These are phyloP conservation scores for Eucalyptus erythrocorys DNA, from an alignment of 345 rosid genomes.

Conservation along the genomic window DNA sequence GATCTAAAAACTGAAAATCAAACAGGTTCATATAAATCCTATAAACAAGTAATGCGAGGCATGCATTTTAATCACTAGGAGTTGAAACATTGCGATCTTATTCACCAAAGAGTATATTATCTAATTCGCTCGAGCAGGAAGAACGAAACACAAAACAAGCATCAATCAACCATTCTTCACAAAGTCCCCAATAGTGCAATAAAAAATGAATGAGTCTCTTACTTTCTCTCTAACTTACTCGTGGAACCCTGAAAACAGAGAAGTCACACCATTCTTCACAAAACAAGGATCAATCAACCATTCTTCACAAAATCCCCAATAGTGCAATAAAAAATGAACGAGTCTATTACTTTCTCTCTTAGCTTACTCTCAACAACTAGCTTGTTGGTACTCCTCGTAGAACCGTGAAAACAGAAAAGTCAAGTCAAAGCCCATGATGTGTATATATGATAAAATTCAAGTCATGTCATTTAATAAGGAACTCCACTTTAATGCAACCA, in stretches of 20 bases:
- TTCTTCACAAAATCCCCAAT: neutral
- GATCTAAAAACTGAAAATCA: neutral
- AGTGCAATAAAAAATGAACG: neutral
- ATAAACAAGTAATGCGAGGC: neutral
- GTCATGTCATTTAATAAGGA: neutral
- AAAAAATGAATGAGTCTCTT: too few relatives aligned
- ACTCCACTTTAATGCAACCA: neutral
- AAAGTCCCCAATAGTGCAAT: too few relatives aligned
- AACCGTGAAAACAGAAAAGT: neutral
- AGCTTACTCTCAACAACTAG: neutral
- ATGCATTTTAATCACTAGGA: neutral
- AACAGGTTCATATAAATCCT: neutral
- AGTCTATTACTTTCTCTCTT: neutral
- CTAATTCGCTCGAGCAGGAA: neutral
- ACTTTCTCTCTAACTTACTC: too few relatives aligned
- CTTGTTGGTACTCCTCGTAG: neutral
- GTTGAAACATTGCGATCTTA: neutral
- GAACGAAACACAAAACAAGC: rapidly evolving
- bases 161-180: too few relatives aligned
- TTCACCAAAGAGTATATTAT: neutral
- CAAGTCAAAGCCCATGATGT: neutral
- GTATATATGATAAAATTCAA: neutral
- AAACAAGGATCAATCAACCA: neutral
- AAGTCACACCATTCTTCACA: neutral
- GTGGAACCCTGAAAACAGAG: too few relatives aligned